phyloP scores from a whole-genome alignment of 148 eudicot genomes.

The Drosera capensis region DNA sequence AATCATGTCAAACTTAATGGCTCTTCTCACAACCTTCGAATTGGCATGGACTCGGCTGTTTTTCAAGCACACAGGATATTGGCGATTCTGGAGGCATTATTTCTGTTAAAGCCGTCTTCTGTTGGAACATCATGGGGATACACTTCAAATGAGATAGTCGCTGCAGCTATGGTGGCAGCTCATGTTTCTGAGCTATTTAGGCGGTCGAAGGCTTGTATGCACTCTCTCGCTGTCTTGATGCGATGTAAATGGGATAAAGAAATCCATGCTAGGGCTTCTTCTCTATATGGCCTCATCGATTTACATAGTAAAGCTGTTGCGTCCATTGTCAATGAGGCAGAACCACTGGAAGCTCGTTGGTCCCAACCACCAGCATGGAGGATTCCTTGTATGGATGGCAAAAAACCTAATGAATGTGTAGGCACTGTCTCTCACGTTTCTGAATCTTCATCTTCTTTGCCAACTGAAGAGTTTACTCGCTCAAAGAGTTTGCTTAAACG shows the following conservation, averaged over 20 bases:
- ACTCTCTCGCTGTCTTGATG: constrained; percentile 68
- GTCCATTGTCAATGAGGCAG: constrained; percentile 85
- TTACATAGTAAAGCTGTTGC: constrained; percentile 91
- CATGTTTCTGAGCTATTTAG: constrained; percentile 86
- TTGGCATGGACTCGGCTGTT: constrained; percentile 63
- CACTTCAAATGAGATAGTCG: constrained; percentile 95
- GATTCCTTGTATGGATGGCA: constrained; percentile 29
- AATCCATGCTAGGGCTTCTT: constrained; percentile 78
- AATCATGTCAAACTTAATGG: constrained; percentile 46
- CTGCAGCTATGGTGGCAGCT: constrained; percentile 99
- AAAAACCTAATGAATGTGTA: constrained; percentile 17
- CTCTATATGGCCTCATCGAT: constrained; percentile 76
- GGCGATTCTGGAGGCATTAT: constrained; percentile 79
- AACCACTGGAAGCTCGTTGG: constrained; percentile 77
- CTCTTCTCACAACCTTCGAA: constrained; percentile 34
- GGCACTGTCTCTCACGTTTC: constrained; percentile 26
- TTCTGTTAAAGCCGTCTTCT: constrained; percentile 84
- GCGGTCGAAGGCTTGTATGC: constrained; percentile 88
- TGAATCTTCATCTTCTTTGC: constrained; percentile 27
- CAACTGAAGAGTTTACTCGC: constrained; percentile 19
- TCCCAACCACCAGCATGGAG: constrained; percentile 43
- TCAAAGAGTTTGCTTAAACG: constrained; percentile 25
- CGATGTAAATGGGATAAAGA: constrained; percentile 88
- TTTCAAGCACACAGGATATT: constrained; percentile 77
- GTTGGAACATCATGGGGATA: constrained; percentile 89